Evolutionary conservation across 192 early-diverging fungal species (phyloP).

Genomic region (Coemansia sp.): DNA sequence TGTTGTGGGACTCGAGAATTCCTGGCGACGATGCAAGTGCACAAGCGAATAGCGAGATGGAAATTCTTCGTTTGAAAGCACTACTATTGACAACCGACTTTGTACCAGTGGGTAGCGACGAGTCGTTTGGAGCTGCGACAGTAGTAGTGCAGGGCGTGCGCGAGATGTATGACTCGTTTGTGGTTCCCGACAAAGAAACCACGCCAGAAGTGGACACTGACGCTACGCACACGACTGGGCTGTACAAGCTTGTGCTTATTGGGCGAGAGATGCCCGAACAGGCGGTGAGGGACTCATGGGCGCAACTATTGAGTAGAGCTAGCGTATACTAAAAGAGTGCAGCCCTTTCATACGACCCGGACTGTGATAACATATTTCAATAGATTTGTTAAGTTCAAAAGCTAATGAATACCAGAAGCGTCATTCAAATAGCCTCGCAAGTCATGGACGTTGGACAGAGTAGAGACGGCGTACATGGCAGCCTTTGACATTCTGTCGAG

Average conservation of each 20-base stretch:
- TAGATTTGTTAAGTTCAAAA: neutral
- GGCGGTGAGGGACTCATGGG: constrained; percentile 38
- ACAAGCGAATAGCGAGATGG: constrained; percentile 23
- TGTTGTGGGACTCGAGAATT: constrained; percentile 67
- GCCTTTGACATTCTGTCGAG: constrained; percentile 56
- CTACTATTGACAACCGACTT: constrained; percentile 50
- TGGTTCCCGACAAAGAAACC: constrained; percentile 20
- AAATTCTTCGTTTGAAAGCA: constrained; percentile 65
- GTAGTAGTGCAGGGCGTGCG: constrained; percentile 68
- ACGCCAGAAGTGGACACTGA: neutral
- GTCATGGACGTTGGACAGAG: constrained; percentile 17
- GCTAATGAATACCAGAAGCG: neutral
- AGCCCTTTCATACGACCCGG: neutral
- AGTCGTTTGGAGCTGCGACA: constrained; percentile 18
- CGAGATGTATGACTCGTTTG: constrained; percentile 64
- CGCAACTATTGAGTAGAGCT: constrained; percentile 22
- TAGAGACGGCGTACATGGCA: constrained; percentile 52
- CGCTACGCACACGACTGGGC: neutral
- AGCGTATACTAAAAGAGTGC: neutral
- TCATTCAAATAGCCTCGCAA: constrained; percentile 24
- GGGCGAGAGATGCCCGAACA: constrained; percentile 43
- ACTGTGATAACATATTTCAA: neutral
- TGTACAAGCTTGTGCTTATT: constrained; percentile 49
- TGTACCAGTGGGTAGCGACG: constrained; percentile 33
- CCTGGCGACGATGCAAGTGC: constrained; percentile 22